Base-by-base conservation (phyloP, 257 asterid genomes). In the Solanum appendiculatum region DNA sequence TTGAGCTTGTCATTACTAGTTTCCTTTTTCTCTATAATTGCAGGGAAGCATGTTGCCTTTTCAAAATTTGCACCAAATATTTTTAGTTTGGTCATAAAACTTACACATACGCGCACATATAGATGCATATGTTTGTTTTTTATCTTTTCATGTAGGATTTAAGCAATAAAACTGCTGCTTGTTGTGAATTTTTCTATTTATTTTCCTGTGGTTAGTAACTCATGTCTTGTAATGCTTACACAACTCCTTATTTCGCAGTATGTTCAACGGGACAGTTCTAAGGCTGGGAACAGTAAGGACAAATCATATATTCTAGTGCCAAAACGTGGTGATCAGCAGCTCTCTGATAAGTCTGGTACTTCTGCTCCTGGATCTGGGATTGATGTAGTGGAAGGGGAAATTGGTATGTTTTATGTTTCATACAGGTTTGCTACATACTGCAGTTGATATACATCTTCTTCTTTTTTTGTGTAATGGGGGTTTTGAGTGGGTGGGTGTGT, bases 221-320 rank as follows among this genome's bases (percentile, higher is more conserved):
- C 83, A 23, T 36, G 29, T 75, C 82, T 23, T 75, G 20, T 12
- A 75, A 23, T 75, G 51, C 58, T 75, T 39, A 75, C 83, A 3
- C 3, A 66, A 80, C 84, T 89, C 88, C 37, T 87, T 81, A 48
- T 89, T 72, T 44, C 44, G 75, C 96, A 94, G 98, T 95, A 95
- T 64, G 95, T 95, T 86, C 88, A 84, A 44, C 92, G 96, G 92
- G 96, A 94, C 60, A 88, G 87, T 90, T 87, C 93, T 86, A 94
- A 93, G 92, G 86, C 66, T 87, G 86, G 86, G 73, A 88, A 88
- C 87, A 88, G 92, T 91, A 95, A 92, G 89, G 95, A 93, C 88
- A 95, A 91, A 88, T 78, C 94, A 51, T 83, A 91, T 89, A 84
- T 82, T 60, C 87, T 88, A 90, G 91, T 82, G 88, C 78, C 93